Conservation (phyloP, 1,284 basidiomycete genomes). For the Ceratobasidium sp. region DNA sequence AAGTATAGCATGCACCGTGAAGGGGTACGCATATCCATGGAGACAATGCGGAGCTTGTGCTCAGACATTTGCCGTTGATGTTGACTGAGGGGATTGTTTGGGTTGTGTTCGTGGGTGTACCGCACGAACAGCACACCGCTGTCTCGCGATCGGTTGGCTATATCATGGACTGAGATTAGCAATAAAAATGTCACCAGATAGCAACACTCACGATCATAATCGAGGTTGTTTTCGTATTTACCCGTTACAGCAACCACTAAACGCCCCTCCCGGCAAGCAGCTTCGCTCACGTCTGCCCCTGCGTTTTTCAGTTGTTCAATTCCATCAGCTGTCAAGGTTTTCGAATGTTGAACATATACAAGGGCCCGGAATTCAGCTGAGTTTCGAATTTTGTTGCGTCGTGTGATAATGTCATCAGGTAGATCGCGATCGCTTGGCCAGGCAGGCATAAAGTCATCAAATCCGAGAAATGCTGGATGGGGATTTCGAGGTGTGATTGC, state of each 20-base stretch:
- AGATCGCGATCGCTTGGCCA: constrained; percentile 20
- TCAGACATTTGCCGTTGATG: constrained; percentile 12
- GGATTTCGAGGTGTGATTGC: not conserved
- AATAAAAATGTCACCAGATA: too few species aligned
- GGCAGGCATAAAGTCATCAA: constrained; percentile 34
- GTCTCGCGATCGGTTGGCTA: not conserved
- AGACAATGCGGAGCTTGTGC: not conserved
- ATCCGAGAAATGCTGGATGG: constrained; percentile 13
- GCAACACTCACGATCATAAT: constrained; percentile 24
- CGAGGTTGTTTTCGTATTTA: constrained; percentile 6
- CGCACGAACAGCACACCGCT: not conserved
- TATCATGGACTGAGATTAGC: too few species aligned
- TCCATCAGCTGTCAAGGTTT: constrained; percentile 10
- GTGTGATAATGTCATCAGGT: not conserved
- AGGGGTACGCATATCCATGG: constrained; percentile 27
- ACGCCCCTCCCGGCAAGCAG: constrained; percentile 12
- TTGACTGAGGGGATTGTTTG: not conserved
- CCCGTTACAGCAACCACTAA: constrained; percentile 28
- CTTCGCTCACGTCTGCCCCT: constrained; percentile 39
- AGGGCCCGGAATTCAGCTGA: constrained; percentile 32
- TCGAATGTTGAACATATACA: constrained; percentile 17
- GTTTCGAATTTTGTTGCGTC: constrained; percentile 24
- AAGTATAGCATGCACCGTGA: constrained; percentile 29
- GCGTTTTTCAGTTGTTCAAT: constrained; percentile 15
- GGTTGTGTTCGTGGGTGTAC: constrained; percentile 12